phyloP scores from a whole-genome alignment of 768 basidiomycete genomes.

The Mycena galericulata region DNA sequence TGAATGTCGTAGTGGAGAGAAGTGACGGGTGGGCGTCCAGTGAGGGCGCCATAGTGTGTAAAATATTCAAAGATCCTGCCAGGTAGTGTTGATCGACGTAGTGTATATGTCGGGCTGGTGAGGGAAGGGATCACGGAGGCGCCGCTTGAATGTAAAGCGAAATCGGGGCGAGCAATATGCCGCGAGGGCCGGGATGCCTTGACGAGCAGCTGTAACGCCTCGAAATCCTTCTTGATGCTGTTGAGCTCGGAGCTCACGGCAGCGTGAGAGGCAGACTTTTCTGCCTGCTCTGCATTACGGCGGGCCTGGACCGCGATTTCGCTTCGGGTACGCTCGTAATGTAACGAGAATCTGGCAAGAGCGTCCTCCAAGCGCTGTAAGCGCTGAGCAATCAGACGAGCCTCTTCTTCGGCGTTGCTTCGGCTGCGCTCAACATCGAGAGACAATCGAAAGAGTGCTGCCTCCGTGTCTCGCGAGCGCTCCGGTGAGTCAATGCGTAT shows the following conservation, averaged over 20 bases:
- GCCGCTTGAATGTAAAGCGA: constrained; percentile 86
- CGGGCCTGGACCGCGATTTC: constrained; percentile 52
- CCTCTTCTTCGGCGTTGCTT: constrained; percentile 55
- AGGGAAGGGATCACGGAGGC: constrained; percentile 84
- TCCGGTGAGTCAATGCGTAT: too few relatives aligned
- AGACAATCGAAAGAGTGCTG: constrained; percentile 33
- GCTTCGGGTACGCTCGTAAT: constrained; percentile 1
- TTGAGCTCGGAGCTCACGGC: constrained; percentile 59
- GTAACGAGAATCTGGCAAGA: neutral
- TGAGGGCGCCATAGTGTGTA: constrained; percentile 69
- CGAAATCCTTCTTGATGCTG: constrained; percentile 66
- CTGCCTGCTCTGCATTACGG: constrained; percentile 62
- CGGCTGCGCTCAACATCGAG: constrained; percentile 62
- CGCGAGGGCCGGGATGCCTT: constrained; percentile 41
- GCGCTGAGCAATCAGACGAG: neutral
- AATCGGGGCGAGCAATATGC: constrained; percentile 80
- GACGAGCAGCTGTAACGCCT: constrained; percentile 60
- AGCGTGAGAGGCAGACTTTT: constrained; percentile 57
- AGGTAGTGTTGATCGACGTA: constrained; percentile 63
- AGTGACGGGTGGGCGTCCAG: constrained; percentile 86
- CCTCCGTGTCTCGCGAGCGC: neutral
- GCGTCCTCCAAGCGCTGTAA: constrained; percentile 1
- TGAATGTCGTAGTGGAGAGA: constrained; percentile 87
- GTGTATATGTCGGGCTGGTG: constrained; percentile 82
- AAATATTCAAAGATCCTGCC: constrained; percentile 64